A percentile compares a stretch with the other conserved stretches of the same genome.
Conservation (phyloP, 176 grass and related monocot genomes). For the Aegilops sharonensis region DNA sequence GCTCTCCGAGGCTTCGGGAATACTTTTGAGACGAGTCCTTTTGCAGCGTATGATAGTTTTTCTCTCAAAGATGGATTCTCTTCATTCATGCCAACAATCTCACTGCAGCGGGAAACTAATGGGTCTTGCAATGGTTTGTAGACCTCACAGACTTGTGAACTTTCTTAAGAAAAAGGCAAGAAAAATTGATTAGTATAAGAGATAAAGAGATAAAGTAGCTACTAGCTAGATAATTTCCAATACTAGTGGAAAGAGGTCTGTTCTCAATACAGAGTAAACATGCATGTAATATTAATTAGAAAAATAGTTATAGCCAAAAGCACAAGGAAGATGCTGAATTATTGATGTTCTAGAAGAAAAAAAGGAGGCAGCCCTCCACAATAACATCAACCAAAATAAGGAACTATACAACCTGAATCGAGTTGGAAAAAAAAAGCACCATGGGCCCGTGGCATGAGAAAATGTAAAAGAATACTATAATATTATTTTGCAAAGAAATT, state of each 20-base stretch:
- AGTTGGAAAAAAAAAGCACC: neutral
- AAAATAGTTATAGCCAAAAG: slow-evolving; percentile 10
- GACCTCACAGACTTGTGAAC: slow-evolving; percentile 71
- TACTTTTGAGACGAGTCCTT: slow-evolving; percentile 68
- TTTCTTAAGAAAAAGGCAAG: slow-evolving; percentile 62
- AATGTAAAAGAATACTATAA: neutral
- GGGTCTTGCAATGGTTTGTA: slow-evolving; percentile 93
- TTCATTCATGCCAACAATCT: slow-evolving; percentile 74
- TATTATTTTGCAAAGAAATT: neutral
- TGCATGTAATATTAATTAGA: neutral
- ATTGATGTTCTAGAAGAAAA: neutral
- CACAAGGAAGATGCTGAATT: neutral
- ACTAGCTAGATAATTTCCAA: slow-evolving; percentile 9
- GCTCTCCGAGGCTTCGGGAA: slow-evolving; percentile 81
- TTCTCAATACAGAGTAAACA: neutral
- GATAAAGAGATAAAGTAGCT: neutral
- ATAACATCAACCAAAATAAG: neutral
- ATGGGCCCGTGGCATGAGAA: neutral
- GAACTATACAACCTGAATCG: neutral
- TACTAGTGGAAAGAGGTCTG: neutral
- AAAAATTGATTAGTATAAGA: slow-evolving; percentile 21
- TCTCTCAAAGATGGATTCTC: slow-evolving; percentile 36
- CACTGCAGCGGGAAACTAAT: slow-evolving; percentile 61
- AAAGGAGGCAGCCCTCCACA: neutral
- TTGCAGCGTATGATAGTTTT: slow-evolving; percentile 59